phyloP scores from a whole-genome alignment of 2,329 filamentous ascomycete species.

The Paraphoma chrysanthemicola region DNA sequence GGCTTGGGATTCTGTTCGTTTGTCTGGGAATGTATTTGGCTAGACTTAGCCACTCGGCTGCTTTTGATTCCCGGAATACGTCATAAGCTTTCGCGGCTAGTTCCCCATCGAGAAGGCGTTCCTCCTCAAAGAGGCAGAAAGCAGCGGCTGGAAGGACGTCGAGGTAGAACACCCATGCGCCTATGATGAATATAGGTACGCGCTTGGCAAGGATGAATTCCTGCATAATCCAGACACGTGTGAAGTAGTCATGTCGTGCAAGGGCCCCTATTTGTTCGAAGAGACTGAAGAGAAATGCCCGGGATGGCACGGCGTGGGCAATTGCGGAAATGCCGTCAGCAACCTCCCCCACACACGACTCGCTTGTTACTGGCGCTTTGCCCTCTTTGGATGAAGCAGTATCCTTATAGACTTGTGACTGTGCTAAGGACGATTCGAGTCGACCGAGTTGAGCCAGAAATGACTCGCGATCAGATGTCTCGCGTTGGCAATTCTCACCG shows the following conservation, averaged over 20 bases:
- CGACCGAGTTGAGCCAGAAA: not conserved
- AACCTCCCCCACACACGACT: not conserved
- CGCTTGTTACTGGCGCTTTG: not conserved
- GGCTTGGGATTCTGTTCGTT: not conserved
- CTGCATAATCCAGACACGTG: not conserved
- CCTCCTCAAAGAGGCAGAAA: not conserved
- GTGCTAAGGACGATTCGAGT: not conserved
- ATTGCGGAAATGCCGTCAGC: not conserved
- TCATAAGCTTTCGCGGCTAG: not conserved
- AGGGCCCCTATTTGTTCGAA: not conserved
- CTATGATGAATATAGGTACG: not conserved
- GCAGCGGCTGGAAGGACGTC: not conserved
- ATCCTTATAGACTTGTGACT: too few relatives aligned
- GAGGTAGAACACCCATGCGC: not conserved
- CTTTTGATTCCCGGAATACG: not conserved
- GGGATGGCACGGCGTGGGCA: not conserved
- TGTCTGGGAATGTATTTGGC: not conserved
- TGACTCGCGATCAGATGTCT: not conserved
- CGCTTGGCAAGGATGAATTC: not conserved
- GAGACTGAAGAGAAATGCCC: not conserved
- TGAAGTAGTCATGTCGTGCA: not conserved
- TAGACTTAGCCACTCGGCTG: not conserved
- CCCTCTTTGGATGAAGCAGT: too few relatives aligned
- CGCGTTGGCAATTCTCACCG: not conserved
- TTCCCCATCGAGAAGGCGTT: not conserved